Conservation (phyloP, 495 filamentous ascomycete genomes). For the Xylaria grammica region DNA sequence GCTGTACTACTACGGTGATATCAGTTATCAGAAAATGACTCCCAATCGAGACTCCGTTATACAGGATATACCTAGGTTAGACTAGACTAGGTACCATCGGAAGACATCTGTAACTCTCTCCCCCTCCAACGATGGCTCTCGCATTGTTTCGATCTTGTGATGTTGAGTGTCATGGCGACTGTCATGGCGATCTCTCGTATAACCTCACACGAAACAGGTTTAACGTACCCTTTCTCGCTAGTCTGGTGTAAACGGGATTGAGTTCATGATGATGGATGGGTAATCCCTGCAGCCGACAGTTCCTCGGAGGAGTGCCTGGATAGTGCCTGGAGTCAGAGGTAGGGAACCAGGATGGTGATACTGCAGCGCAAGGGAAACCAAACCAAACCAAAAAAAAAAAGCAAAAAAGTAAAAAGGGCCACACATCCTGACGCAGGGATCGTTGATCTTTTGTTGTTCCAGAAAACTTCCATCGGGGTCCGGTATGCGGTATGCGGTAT, state of each 20-base stretch:
- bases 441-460: constrained; percentile 13
- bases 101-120: no score
- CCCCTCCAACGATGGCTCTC: no score
- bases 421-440: constrained; percentile 15
- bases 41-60: neutral
- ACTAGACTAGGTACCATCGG: no score
- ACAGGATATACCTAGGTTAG: no score
- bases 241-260: neutral
- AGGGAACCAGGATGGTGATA: constrained; percentile 8
- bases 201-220: neutral
- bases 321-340: neutral
- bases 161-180: neutral
- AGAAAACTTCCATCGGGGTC: constrained; percentile 22
- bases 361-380: neutral
- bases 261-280: constrained; percentile 2
- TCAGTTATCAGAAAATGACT: constrained; percentile 8
- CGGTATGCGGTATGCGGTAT: neutral
- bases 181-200: neutral
- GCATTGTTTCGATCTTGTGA: neutral
- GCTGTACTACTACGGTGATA: constrained; percentile 5
- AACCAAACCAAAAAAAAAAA: neutral
- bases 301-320: constrained; percentile 11
- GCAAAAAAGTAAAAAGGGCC: constrained; percentile 5
- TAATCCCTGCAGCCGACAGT: constrained; percentile 18
- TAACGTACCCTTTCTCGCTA: neutral